Evolutionary conservation across 1,139 yeast genomes (phyloP).

Genomic region (Sugiyamaella xylanicola): DNA sequence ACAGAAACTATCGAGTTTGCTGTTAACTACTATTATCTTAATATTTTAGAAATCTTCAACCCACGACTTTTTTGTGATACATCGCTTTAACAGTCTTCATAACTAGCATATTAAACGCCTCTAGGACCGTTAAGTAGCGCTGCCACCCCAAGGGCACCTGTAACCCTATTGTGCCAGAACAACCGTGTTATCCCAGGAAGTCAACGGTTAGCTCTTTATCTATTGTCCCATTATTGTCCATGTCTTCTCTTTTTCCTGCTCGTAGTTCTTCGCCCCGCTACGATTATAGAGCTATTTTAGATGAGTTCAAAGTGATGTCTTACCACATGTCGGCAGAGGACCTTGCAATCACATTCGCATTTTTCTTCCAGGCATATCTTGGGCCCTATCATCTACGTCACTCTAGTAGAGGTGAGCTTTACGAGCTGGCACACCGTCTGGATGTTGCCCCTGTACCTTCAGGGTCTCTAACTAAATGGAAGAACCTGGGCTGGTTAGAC

Average conservation of each 20-base stretch:
- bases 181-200: too few relatives aligned
- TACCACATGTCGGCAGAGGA: slow-evolving; percentile 20
- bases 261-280: background rate
- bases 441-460: slow-evolving; percentile 21
- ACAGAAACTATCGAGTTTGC: background rate
- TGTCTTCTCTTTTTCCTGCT: background rate
- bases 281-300: slow-evolving; percentile 14
- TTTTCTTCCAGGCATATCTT: slow-evolving; percentile 21
- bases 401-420: slow-evolving; percentile 15
- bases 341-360: slow-evolving; percentile 22
- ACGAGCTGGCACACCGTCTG: slow-evolving; percentile 18
- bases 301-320: slow-evolving; percentile 15
- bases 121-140: too few relatives aligned
- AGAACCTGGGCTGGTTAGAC: slow-evolving; percentile 19
- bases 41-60: too few relatives aligned
- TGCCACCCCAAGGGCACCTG: too few relatives aligned
- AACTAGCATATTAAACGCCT: too few relatives aligned
- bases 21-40: background rate
- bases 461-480: slow-evolving; percentile 22
- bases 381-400: slow-evolving; percentile 20
- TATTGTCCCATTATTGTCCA: too few relatives aligned
- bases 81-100: too few relatives aligned
- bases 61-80: too few relatives aligned
- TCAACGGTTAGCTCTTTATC: too few relatives aligned
- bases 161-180: too few relatives aligned